A percentile compares a stretch with the other conserved stretches of the same genome.
phyloP scores from a whole-genome alignment of 192 early-diverging fungal species.

The Coemansia furcata region DNA sequence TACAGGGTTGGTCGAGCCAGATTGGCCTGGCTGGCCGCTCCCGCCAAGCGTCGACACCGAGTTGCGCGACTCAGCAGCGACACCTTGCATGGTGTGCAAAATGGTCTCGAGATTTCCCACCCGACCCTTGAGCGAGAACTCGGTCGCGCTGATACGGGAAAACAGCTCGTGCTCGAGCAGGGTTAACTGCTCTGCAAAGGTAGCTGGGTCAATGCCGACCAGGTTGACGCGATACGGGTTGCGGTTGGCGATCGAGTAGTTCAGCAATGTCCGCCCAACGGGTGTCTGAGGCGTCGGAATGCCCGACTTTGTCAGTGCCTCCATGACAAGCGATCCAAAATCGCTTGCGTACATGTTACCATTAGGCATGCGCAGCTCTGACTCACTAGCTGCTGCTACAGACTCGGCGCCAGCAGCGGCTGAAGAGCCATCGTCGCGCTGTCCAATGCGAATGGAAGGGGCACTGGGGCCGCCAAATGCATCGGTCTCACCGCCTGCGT shows the following conservation, averaged over 20 bases:
- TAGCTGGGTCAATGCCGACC: constrained; percentile 57
- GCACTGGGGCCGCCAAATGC: constrained; percentile 9
- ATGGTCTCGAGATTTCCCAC: constrained; percentile 51
- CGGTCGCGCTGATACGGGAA: constrained; percentile 59
- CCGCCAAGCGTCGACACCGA: constrained; percentile 18
- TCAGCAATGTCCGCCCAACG: constrained; percentile 41
- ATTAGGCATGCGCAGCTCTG: constrained; percentile 24
- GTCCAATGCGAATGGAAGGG: constrained; percentile 24
- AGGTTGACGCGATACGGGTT: constrained; percentile 48
- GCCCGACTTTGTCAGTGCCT: constrained; percentile 51
- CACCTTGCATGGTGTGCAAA: constrained; percentile 49
- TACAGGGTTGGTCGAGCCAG: constrained; percentile 29
- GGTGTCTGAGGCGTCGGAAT: constrained; percentile 53
- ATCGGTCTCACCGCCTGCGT: constrained; percentile 10
- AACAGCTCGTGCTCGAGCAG: constrained; percentile 74
- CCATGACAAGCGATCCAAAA: constrained; percentile 51
- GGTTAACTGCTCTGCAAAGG: constrained; percentile 71
- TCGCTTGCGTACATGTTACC: constrained; percentile 54
- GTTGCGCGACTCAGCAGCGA: constrained; percentile 23
- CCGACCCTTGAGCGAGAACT: constrained; percentile 60
- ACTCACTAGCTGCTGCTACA: constrained; percentile 10
- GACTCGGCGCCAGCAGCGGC: neutral
- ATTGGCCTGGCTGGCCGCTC: constrained; percentile 5
- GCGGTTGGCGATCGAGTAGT: constrained; percentile 51
- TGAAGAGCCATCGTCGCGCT: constrained; percentile 12